A percentile compares a stretch with the other conserved stretches of the same genome.
These are phyloP conservation scores for Nephelium lappaceum DNA, from an alignment of 345 rosid species.

Conservation along the genomic window DNA sequence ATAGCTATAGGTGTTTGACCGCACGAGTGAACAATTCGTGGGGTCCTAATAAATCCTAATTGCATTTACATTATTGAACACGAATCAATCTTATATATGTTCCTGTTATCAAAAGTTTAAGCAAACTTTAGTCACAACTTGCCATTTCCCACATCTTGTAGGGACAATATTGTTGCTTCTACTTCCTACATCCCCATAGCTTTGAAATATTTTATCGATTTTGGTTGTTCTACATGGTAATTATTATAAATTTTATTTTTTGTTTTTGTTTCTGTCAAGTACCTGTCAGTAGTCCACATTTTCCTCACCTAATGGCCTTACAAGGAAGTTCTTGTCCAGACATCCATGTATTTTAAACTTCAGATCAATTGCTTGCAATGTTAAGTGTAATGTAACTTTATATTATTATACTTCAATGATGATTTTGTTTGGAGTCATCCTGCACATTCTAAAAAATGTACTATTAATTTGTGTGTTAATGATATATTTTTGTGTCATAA, in stretches of 20 bases:
- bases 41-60: slow-evolving; percentile 16
- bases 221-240: background rate
- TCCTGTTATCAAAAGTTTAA: slow-evolving; percentile 34
- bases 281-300: too few species aligned
- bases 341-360: too few species aligned
- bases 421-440: too few species aligned
- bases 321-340: too few species aligned
- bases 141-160: slow-evolving; percentile 44
- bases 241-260: background rate
- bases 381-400: too few species aligned
- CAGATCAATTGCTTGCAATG: too few species aligned
- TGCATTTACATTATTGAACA: slow-evolving; percentile 14
- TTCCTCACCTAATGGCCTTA: too few species aligned
- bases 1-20: slow-evolving; percentile 42
- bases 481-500: too few species aligned
- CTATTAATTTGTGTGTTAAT: too few species aligned
- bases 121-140: slow-evolving; percentile 22
- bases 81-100: background rate
- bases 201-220: slow-evolving; percentile 11
- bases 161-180: slow-evolving; percentile 52
- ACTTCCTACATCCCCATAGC: slow-evolving; percentile 33
- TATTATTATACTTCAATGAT: too few species aligned
- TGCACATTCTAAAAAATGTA: too few species aligned
- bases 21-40: slow-evolving; percentile 49
- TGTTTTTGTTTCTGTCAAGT: too few species aligned